A percentile compares a stretch with the other conserved stretches of the same genome.
phyloP scores from a whole-genome alignment of 2,329 filamentous ascomycete genomes.

The Botryotinia globosa region DNA sequence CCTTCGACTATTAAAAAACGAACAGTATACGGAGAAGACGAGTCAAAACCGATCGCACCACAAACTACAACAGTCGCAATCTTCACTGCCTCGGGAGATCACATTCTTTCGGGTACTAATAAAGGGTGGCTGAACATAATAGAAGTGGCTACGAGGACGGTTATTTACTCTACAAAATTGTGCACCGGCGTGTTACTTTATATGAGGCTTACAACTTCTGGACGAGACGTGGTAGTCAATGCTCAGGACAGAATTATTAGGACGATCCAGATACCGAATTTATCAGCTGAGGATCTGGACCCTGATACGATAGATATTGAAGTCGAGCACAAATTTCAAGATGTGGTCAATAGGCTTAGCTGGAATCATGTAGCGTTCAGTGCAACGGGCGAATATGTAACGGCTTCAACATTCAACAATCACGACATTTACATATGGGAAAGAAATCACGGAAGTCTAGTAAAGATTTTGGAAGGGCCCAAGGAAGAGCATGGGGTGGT shows the following conservation, averaged over 20 bases:
- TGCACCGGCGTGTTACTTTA: conserved; percentile 86
- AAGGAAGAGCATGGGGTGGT: conserved; percentile 96
- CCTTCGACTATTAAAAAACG: conserved; percentile 75
- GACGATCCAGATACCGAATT: conserved; percentile 84
- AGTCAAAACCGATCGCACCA: conserved; percentile 79
- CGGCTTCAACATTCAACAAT: conserved; percentile 96
- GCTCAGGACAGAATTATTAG: conserved; percentile 93
- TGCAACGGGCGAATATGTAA: conserved; percentile 90
- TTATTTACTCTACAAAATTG: conserved; percentile 86
- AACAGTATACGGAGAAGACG: conserved; percentile 65
- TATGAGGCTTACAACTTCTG: conserved; percentile 78
- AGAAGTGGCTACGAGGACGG: conserved; percentile 73
- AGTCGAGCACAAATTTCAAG: conserved; percentile 96
- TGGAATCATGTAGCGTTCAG: conserved; percentile 99
- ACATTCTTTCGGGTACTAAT: conserved; percentile 88
- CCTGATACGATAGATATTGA: conserved; percentile 84
- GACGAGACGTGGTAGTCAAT: conserved; percentile 85
- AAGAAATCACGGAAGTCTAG: conserved; percentile 84
- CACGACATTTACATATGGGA: conserved; percentile 99
- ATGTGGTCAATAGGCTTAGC: conserved; percentile 88
- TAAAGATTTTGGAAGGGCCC: conserved; percentile 94
- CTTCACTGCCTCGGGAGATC: conserved; percentile 79
- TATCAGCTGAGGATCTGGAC: conserved; percentile 66
- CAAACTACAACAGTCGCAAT: conserved; percentile 91
- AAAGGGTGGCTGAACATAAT: conserved; percentile 98